Conservation (phyloP, 1,139 yeast genomes). For the Zygosaccharomyces pseudobailii region DNA sequence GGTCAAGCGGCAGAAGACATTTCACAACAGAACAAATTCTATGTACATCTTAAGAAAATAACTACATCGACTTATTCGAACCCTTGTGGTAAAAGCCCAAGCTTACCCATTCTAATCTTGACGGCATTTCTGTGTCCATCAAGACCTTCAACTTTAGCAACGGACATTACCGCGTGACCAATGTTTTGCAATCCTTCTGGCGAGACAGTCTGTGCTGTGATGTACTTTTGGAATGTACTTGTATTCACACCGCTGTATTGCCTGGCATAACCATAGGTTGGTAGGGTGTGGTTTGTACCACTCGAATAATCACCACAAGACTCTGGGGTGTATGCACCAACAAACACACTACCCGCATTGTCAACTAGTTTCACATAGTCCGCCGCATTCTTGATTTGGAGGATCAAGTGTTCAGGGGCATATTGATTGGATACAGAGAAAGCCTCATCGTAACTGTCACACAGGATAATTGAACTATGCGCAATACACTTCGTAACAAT, state of each 20-base stretch:
- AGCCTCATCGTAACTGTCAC: conserved; percentile 68
- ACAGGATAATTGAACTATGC: conserved; percentile 78
- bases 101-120: conserved; percentile 81
- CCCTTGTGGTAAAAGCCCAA: conserved; percentile 43
- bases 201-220: conserved; percentile 87
- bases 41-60: conserved; percentile 1
- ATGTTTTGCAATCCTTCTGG: conserved; percentile 79
- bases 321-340: conserved; percentile 94
- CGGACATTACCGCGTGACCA: conserved; percentile 92
- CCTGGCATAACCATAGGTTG: conserved; percentile 96
- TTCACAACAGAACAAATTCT: conserved; percentile 2
- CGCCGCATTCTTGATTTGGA: conserved; percentile 78
- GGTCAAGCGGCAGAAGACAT: not conserved
- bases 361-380: conserved; percentile 67
- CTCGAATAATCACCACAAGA: conserved; percentile 97
- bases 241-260: conserved; percentile 98
- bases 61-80: conserved; percentile 22
- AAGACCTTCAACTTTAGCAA: conserved; percentile 95
- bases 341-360: conserved; percentile 95
- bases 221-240: conserved; percentile 89
- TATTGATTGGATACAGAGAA: conserved; percentile 78
- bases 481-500: conserved; percentile 88
- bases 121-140: conserved; percentile 97
- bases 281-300: conserved; percentile 96
- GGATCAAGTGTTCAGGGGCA: conserved; percentile 95